Evolutionary conservation across 371 early-diverging fungal species (phyloP).

Genomic region (Racocetra persica): DNA sequence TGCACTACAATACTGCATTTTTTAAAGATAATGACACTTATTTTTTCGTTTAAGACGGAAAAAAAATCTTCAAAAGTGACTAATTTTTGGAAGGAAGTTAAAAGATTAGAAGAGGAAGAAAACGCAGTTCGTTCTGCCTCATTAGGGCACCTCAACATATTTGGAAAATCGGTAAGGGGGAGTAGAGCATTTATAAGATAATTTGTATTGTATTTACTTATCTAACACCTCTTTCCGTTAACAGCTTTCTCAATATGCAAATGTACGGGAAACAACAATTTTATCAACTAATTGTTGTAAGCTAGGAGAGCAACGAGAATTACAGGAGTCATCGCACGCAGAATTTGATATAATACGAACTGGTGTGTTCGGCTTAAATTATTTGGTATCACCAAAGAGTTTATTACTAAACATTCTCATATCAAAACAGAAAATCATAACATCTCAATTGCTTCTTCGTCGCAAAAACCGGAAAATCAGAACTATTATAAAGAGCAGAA

Average conservation of each 20-base stretch:
- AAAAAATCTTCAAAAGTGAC: slow-evolving; percentile 37
- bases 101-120: slow-evolving; percentile 16
- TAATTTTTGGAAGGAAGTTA: slow-evolving; percentile 38
- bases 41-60: slow-evolving; percentile 38
- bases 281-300: slow-evolving; percentile 20
- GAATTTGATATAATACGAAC: slow-evolving; percentile 20
- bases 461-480: slow-evolving; percentile 6
- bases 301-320: slow-evolving; percentile 30
- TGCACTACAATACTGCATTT: slow-evolving; percentile 14
- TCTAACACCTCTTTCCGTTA: background rate
- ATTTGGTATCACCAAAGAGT: slow-evolving; percentile 26
- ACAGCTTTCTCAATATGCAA: slow-evolving; percentile 16
- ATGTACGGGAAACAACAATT: background rate
- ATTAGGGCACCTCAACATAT: slow-evolving; percentile 39
- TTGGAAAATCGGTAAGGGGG: slow-evolving; percentile 31
- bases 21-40: slow-evolving; percentile 25
- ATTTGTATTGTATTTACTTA: slow-evolving; percentile 27
- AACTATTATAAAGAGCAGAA: slow-evolving; percentile 23
- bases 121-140: slow-evolving; percentile 32
- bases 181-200: slow-evolving; percentile 31
- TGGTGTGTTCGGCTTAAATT: slow-evolving; percentile 31
- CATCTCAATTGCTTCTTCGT: background rate
- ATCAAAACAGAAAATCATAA: background rate
- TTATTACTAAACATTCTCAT: slow-evolving; percentile 14
- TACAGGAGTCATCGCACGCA: slow-evolving; percentile 6